Evolutionary conservation across 2,329 filamentous ascomycete species (phyloP).

Genomic region (Fusarium sulawesiense): DNA sequence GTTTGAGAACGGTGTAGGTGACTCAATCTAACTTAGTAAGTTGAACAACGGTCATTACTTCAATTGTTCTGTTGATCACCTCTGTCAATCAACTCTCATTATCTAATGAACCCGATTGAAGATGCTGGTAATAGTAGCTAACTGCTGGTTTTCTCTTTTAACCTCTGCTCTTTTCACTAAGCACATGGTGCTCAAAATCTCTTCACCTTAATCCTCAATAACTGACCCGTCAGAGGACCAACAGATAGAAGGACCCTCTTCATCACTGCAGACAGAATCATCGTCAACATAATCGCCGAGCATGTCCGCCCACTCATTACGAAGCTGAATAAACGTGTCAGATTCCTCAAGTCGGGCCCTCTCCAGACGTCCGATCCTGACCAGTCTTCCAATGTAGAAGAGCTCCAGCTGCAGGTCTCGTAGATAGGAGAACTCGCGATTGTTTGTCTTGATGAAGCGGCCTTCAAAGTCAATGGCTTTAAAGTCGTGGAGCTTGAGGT

Average conservation of each 20-base stretch:
- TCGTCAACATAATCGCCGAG: not conserved
- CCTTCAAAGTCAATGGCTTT: not conserved
- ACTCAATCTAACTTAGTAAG: not conserved
- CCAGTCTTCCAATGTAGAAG: not conserved
- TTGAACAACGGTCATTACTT: not conserved
- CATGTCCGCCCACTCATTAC: slow-evolving; percentile 6
- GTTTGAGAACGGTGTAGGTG: not conserved
- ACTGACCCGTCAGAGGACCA: not conserved
- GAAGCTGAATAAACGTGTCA: slow-evolving; percentile 16
- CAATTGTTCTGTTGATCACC: not conserved
- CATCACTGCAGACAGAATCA: not conserved
- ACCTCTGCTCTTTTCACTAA: not conserved
- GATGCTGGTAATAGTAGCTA: not conserved
- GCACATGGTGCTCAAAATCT: not conserved
- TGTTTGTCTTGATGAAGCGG: not conserved
- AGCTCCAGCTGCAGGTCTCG: not conserved
- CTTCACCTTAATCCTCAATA: slow-evolving; percentile 5
- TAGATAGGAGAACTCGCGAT: not conserved
- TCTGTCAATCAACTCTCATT: not conserved
- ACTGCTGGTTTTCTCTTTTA: not conserved
- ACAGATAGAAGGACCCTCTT: not conserved
- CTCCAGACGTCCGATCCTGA: slow-evolving; percentile 18
- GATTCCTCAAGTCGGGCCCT: slow-evolving; percentile 16
- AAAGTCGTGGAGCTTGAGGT: not conserved
- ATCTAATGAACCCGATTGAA: not conserved